Evolutionary conservation across 345 rosid species (phyloP), one percentile per base, ranked within the genome.

Genomic region (Euphorbia pulcherrima): DNA sequence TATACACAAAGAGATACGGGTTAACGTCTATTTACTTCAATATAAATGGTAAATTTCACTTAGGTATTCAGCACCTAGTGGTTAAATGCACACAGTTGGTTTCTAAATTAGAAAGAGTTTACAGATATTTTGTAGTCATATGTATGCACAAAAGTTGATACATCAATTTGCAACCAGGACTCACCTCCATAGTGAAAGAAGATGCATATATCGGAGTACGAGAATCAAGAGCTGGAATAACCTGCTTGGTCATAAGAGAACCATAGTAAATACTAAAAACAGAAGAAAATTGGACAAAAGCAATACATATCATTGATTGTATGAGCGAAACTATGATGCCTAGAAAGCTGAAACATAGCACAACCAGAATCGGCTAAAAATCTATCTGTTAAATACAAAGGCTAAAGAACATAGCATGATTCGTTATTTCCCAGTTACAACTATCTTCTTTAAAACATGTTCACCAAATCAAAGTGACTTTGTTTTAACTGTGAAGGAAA

Each of bases 151-250:
- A 24, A 26, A 60, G 11, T 29, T 61, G n/a, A 27, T 30, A 33
- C 1, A 27, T 52, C 17, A 10, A 67, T 58, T 35, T 37, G 47
- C 29, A 69, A 5, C 27, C 46, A 55, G 28, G 46, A 53, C 58
- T 65, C 78, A 94, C 99, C 99, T 94, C 99, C 96, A 88, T 91
- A 61, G 99, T 94, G 68, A 94, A 94, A 72, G 99, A 94, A 60
- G 99, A 94, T 23, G 99, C 88, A 72, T 72, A 91, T 79, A 94
- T 89, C 8, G 99, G 97, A 37, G 97, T 91, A 65, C 65, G 70
- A 56, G 85, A 24, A 83, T 94, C 99, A 86, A 94, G 67, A 30
- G 97, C 96, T 4, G 99, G 96, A 74, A 94, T 83, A 53, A 94
- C 99, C 99, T 91, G 92, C 65, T 70, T 70, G 74, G 63, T 73